Base-by-base conservation (phyloP, 2,329 filamentous ascomycete genomes). In the Hypoxylon sp. region DNA sequence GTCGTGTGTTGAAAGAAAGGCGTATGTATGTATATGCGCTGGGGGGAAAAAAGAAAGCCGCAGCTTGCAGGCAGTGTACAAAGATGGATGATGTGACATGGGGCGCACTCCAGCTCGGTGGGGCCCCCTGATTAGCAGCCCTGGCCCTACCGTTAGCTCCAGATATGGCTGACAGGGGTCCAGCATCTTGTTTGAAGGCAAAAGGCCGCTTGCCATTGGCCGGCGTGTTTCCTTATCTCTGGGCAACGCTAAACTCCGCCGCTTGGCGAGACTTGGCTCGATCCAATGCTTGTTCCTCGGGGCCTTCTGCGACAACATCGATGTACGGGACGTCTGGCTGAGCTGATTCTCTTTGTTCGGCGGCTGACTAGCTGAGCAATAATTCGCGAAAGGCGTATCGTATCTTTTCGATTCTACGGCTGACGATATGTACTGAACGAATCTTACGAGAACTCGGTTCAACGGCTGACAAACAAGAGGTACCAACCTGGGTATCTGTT, bases 141-240 rank as follows among this genome's bases (percentile, higher is more conserved):
- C 52, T 58, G 65, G 65, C 46, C 56, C 22, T 46, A 44, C 63
- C 20, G 42, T 52, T 64, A 69, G 60, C 67, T 59, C 22, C 46
- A 61, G 64, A 67, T 64, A 69, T 57, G 55, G 32, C n/a, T 1
- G 38, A 56, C 63, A 58, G 36, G 66, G 66, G 30, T 61, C 18
- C 9, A 22, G 18, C 46, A 58, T 51, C 62, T n/a, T 51, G 18
- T 66, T 63, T 60, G 45, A 60, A 51, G 48, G 45, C 48, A 60
- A 63, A 45, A n/a, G 26, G 11, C 4, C 3, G 5, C 9, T 30
- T 22, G n/a, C 33, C 30, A 69, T 69, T 69, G 67, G 67, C n/a
- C 26, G 30, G 28, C n/a, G 22, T 16, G 26, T 64, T 65, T 58
- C 42, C 67, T 69, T 69, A 69, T 69, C 67, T 69, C 67, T 69